These are phyloP conservation scores for Lactifluus piperatus DNA, from an alignment of 768 basidiomycete species.

Conservation along the genomic window DNA sequence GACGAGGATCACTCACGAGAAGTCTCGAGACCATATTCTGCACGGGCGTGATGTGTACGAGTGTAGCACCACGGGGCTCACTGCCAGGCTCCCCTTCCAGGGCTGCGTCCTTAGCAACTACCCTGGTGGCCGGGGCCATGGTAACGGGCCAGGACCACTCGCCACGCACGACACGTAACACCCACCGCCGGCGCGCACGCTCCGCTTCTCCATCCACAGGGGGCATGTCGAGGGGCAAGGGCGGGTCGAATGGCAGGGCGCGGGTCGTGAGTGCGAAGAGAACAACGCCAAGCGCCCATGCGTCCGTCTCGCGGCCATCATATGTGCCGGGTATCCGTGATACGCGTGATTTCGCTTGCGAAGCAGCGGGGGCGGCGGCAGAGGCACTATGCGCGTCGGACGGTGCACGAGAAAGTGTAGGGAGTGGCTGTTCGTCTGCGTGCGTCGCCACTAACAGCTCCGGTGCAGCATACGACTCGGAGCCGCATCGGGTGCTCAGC, in stretches of 20 bases:
- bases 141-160: conserved; percentile 63
- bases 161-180: conserved; percentile 74
- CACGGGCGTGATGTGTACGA: conserved; percentile 36
- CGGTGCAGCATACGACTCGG: conserved; percentile 81
- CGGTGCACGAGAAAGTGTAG: conserved; percentile 16
- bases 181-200: conserved; percentile 41
- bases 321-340: conserved; percentile 42
- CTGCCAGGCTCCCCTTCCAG: not conserved
- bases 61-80: conserved; percentile 30
- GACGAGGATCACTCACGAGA: conserved; percentile 60
- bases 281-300: conserved; percentile 88
- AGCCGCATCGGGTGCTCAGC: conserved; percentile 75
- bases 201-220: conserved; percentile 28
- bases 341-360: conserved; percentile 30
- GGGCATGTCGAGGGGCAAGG: conserved; percentile 19
- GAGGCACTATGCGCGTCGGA: not conserved
- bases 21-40: conserved; percentile 49
- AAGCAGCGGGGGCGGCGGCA: not conserved
- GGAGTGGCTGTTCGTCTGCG: conserved; percentile 20
- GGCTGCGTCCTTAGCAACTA: conserved; percentile 1
- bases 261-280: conserved; percentile 68
- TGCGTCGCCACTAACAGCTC: conserved; percentile 47
- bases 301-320: conserved; percentile 79
- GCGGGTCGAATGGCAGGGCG: conserved; percentile 58
- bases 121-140: conserved; percentile 2